Base-by-base conservation (phyloP, 2,329 filamentous ascomycete genomes). In the Aureobasidium sp. region DNA sequence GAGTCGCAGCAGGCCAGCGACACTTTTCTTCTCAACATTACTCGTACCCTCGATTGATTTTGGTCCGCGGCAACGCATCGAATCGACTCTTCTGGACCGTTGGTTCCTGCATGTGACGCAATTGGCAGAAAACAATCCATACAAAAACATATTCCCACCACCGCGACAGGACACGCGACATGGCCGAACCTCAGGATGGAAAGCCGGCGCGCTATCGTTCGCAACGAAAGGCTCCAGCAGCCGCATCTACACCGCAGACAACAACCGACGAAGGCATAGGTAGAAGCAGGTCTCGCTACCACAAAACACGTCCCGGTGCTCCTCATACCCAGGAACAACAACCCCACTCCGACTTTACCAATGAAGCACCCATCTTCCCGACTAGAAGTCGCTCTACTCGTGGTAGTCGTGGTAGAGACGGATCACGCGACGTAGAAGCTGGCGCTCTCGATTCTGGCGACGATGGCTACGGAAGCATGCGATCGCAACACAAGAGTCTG, bases 161-260 rank as follows among this genome's bases (percentile, higher is more conserved):
- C 27, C 5, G 29, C 42, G 36, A 34, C 57, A 34, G 34, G 25
- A 50, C 36, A 60, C 64, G 34, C 69, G 72, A 58, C 54, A 59
- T 59, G 57, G 45, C 57, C 8, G 57, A 59, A 13, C 16, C 16
- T 27, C 45, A 42, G 45, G 57, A 59, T 1, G 36, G 14, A 58
- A 84, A 82, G 68, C 79, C 82, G 69, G 81, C 82, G 60, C 78
- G 83, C 45, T 86, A 86, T 71, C 77, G 82, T 65, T 83, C 81
- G 34, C 81, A 85, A 61, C 75, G 83, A 62, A 77, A 77, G 64
- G 74, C 74, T 27, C 72, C 75, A 59, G 44, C 61, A 59, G 44
- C 61, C 59, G 42, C 58, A 29, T 36, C 50, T 8, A 47, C 61
- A 16, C 34, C 62, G 14, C 37, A 54, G 14, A 45, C 55, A 13